phyloP scores from a whole-genome alignment of 148 eudicot species.

The Rhododendron molle region DNA sequence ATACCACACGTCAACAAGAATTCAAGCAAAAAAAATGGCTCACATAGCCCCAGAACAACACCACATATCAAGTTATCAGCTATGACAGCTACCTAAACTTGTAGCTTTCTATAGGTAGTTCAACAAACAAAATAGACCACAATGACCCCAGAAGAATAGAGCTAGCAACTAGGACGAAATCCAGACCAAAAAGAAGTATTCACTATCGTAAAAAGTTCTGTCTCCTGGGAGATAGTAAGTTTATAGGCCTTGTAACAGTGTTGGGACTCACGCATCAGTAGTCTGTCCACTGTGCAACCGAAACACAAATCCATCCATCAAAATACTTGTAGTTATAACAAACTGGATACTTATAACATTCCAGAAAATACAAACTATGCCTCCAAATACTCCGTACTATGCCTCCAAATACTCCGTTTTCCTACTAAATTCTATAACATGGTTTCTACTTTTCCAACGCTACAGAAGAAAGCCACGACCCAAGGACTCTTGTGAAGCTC shows the following conservation, averaged over 20 bases:
- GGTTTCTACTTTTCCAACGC: not conserved
- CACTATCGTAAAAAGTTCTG: not conserved
- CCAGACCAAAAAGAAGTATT: not conserved
- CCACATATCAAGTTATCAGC: not conserved
- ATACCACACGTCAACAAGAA: not conserved
- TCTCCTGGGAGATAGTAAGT: not conserved
- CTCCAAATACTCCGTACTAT: not conserved
- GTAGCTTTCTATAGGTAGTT: not conserved
- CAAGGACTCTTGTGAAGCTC: not conserved
- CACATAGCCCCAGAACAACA: not conserved
- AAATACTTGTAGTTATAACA: not conserved
- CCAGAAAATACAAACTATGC: not conserved
- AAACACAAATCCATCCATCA: not conserved
- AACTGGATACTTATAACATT: not conserved
- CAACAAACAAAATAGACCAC: not conserved
- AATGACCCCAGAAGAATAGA: not conserved
- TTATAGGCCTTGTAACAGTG: not conserved
- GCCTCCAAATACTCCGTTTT: not conserved
- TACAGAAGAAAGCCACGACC: not conserved
- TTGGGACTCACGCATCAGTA: not conserved
- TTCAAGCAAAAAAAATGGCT: conserved; percentile 4
- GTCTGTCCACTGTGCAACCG: not conserved
- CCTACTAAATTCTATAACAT: not conserved
- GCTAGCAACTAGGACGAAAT: not conserved
- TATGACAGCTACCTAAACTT: not conserved